Percentiles rank a stretch among this genome's conserved stretches.
Evolutionary conservation across 371 early-diverging fungal species (phyloP).

Genomic region (Apophysomyces sp.): DNA sequence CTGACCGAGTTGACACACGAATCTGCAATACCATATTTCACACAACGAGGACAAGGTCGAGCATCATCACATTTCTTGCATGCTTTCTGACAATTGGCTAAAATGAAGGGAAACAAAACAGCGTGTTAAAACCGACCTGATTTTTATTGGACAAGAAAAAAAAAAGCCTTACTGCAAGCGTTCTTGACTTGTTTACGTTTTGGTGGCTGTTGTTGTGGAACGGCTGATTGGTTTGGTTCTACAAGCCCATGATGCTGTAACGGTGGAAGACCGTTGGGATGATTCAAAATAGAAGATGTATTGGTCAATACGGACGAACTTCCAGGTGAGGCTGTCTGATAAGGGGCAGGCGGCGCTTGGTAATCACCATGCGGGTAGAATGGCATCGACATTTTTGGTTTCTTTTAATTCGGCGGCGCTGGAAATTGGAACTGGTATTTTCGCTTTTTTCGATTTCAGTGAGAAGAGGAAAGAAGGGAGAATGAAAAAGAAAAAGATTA

Average conservation of each 20-base stretch:
- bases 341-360: constrained; percentile 22
- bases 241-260: constrained; percentile 30
- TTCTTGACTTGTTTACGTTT: constrained; percentile 53
- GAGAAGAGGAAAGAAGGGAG: constrained; percentile 6
- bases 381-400: constrained; percentile 24
- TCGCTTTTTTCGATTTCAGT: constrained; percentile 1
- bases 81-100: constrained; percentile 87
- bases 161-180: constrained; percentile 44
- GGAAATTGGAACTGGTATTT: constrained; percentile 1
- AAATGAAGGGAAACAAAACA: neutral
- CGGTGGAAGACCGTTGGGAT: constrained; percentile 32
- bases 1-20: constrained; percentile 81
- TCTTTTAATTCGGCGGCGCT: constrained; percentile 4
- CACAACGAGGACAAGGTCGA: constrained; percentile 85
- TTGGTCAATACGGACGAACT: constrained; percentile 15
- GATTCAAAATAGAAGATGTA: constrained; percentile 17
- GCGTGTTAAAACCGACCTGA: too few species aligned
- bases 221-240: constrained; percentile 14
- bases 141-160: too few species aligned
- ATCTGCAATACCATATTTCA: constrained; percentile 69
- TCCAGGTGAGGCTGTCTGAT: constrained; percentile 15
- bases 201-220: constrained; percentile 13
- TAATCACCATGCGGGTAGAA: constrained; percentile 39
- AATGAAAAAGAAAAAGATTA: constrained; percentile 2
- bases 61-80: constrained; percentile 93